phyloP scores from a whole-genome alignment of 1,284 basidiomycete species.

The Ustilago vetiveriae region DNA sequence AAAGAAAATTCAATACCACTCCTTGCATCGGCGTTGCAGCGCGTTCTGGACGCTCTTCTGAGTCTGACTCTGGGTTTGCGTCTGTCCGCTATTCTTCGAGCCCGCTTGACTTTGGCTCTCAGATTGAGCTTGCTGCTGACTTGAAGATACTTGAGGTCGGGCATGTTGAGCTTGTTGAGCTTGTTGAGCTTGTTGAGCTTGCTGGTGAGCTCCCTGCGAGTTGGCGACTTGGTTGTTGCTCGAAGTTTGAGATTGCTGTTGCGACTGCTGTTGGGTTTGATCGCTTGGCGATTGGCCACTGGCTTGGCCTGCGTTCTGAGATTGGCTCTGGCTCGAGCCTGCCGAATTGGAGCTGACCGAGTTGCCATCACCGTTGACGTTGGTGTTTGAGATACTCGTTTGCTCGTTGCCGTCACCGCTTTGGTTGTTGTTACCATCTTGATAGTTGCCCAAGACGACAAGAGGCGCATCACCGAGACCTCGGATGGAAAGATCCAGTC shows the following conservation, averaged over 20 bases:
- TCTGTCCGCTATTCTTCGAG: too few species aligned
- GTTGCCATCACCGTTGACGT: slow-evolving; percentile 25
- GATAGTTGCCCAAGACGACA: slow-evolving; percentile 29
- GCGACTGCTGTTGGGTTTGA: slow-evolving; percentile 1
- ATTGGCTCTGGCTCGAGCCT: slow-evolving; percentile 21
- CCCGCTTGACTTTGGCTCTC: background rate
- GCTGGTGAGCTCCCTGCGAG: slow-evolving; percentile 6
- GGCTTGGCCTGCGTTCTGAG: slow-evolving; percentile 13
- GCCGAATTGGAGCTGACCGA: slow-evolving; percentile 27
- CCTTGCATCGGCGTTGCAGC: slow-evolving; percentile 4
- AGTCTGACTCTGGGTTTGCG: background rate
- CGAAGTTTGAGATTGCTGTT: slow-evolving; percentile 6
- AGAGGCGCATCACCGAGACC: slow-evolving; percentile 24
- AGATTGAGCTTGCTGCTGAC: background rate
- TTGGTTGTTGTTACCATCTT: slow-evolving; percentile 26
- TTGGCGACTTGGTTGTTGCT: slow-evolving; percentile 5
- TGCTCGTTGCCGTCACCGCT: slow-evolving; percentile 23
- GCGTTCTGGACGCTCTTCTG: slow-evolving; percentile 1
- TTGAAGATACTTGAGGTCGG: too few species aligned
- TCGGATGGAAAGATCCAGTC: slow-evolving; percentile 10
- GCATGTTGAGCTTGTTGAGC: slow-evolving; percentile 5
- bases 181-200: slow-evolving; percentile 8
- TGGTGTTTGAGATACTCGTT: slow-evolving; percentile 19
- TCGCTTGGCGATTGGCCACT: background rate
- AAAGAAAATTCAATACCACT: background rate